Evolutionary conservation across 441 rosid genomes (phyloP).

Genomic region (Populus hybrid): DNA sequence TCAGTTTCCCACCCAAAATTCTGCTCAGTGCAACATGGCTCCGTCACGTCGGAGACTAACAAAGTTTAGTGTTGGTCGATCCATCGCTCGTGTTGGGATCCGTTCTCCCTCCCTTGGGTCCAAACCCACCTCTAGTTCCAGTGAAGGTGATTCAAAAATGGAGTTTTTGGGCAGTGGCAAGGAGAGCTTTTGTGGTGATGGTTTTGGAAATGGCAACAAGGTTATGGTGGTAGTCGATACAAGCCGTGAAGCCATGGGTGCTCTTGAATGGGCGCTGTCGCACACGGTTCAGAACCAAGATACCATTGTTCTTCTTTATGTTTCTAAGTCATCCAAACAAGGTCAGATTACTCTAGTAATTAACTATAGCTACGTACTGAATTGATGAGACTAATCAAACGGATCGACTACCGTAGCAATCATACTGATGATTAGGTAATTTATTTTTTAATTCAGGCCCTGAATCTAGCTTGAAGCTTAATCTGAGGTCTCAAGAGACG

Average conservation of each 20-base stretch:
- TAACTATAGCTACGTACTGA: too few species aligned
- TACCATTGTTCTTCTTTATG: conserved; percentile 55
- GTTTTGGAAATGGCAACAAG: conserved; percentile 38
- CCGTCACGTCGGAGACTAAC: conserved; percentile 39
- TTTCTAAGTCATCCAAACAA: conserved; percentile 39
- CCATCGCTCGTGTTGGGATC: conserved; percentile 40
- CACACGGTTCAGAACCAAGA: conserved; percentile 68
- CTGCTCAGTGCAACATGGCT: conserved; percentile 19
- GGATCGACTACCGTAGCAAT: not conserved
- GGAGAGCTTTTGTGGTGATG: conserved; percentile 13
- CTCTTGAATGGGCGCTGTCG: conserved; percentile 82
- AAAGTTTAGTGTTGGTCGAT: conserved; percentile 42
- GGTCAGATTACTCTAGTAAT: conserved; percentile 27
- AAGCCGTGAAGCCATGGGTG: conserved; percentile 66
- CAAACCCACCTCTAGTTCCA: conserved; percentile 29
- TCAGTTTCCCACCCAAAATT: not conserved
- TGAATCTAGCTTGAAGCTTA: conserved; percentile 33
- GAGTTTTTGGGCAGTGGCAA: conserved; percentile 39
- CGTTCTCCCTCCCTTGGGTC: conserved; percentile 49
- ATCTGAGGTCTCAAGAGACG: conserved; percentile 47
- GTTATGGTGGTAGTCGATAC: conserved; percentile 88
- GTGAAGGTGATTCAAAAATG: conserved; percentile 37
- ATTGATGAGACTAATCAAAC: not conserved
- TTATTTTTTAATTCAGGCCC: conserved; percentile 24
- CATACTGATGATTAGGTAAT: not conserved